Conservation (phyloP, 73 alveolate species). For the Paraurostyla sp. region DNA sequence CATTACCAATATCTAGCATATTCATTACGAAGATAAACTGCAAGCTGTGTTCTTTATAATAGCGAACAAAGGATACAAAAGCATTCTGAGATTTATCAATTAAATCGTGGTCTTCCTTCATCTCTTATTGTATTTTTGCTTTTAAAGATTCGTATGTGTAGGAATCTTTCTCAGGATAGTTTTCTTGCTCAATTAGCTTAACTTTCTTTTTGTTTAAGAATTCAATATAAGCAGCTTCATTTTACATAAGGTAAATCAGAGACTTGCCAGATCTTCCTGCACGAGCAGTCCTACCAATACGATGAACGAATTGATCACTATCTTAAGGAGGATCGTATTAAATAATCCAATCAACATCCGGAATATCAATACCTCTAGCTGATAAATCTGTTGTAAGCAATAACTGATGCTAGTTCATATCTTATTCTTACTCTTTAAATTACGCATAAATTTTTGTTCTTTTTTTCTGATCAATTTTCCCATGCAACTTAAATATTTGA, state of each 20-base stretch:
- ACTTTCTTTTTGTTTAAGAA: constrained; percentile 65
- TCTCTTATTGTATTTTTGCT: constrained; percentile 68
- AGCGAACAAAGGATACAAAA: constrained; percentile 96
- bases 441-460: constrained; percentile 92
- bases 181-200: constrained; percentile 31
- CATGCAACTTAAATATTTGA: constrained; percentile 91
- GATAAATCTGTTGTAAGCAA: constrained; percentile 98
- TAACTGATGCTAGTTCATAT: constrained; percentile 74
- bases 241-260: constrained; percentile 46
- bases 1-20: constrained; percentile 92
- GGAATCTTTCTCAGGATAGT: not conserved
- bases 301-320: constrained; percentile 96
- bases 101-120: constrained; percentile 89
- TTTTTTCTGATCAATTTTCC: constrained; percentile 95
- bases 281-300: constrained; percentile 99
- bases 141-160: constrained; percentile 20
- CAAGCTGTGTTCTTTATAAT: constrained; percentile 96
- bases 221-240: constrained; percentile 69
- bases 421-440: constrained; percentile 66
- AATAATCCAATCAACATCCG: constrained; percentile 96
- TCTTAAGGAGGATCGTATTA: constrained; percentile 98
- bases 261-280: constrained; percentile 96
- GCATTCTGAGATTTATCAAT: constrained; percentile 96
- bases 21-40: constrained; percentile 87
- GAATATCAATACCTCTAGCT: constrained; percentile 99